Evolutionary conservation across 345 rosid genomes (phyloP).

Genomic region (Eucalyptus tenuipes): DNA sequence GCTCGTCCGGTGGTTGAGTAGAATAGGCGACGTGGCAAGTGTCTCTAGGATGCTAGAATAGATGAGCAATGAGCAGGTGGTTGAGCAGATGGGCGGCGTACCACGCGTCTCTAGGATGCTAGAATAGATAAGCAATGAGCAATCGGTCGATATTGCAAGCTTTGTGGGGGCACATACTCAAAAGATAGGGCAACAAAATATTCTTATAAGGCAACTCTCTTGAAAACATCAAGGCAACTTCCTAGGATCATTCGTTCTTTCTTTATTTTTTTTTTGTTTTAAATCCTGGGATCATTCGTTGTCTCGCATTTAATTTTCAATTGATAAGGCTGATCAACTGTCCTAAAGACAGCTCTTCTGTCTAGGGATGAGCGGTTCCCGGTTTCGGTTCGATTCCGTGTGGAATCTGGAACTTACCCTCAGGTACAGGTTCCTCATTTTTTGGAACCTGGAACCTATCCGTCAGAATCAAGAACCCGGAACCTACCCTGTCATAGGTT

Average conservation of each 20-base stretch:
- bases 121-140: background rate
- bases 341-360: background rate
- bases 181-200: background rate
- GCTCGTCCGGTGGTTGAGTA: background rate
- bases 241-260: background rate
- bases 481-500: too few relatives aligned
- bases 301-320: background rate
- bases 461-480: too few relatives aligned
- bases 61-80: background rate
- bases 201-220: background rate
- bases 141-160: background rate
- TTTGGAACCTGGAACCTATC: too few relatives aligned
- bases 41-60: too few relatives aligned
- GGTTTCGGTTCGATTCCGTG: too few relatives aligned
- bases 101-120: background rate
- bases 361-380: too few relatives aligned
- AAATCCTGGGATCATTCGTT: background rate
- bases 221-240: background rate
- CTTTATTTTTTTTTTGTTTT: background rate
- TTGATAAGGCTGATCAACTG: too few relatives aligned
- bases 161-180: background rate
- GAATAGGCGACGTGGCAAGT: background rate
- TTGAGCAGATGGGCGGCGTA: background rate
- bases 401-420: too few relatives aligned
- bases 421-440: too few relatives aligned